phyloP scores from a whole-genome alignment of 2,329 filamentous ascomycete species.

The Scedosporium aurantiacum region DNA sequence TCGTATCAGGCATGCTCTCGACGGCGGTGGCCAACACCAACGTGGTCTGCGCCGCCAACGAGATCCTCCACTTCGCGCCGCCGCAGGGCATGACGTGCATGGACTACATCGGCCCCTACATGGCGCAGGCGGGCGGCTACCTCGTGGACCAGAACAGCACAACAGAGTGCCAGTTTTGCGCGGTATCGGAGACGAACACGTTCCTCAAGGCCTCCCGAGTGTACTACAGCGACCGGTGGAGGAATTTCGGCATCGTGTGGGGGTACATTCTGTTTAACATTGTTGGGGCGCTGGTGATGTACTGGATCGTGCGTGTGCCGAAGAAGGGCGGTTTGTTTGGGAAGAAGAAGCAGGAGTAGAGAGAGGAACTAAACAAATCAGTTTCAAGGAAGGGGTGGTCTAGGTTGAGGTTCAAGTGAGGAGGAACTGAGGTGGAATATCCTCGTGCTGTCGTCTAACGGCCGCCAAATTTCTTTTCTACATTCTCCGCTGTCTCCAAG shows the following conservation, averaged over 20 bases:
- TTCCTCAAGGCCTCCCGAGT: constrained; percentile 38
- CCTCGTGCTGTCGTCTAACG: too few relatives aligned
- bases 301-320: constrained; percentile 41
- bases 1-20: constrained; percentile 61
- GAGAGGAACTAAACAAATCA: neutral
- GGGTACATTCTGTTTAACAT: constrained; percentile 49
- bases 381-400: too few relatives aligned
- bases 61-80: constrained; percentile 58
- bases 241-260: constrained; percentile 56
- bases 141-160: constrained; percentile 38
- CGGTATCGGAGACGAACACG: constrained; percentile 37
- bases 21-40: constrained; percentile 56
- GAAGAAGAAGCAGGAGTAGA: constrained; percentile 21
- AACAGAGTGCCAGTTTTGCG: constrained; percentile 43
- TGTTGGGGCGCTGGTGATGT: constrained; percentile 40
- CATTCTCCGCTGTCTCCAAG: too few relatives aligned
- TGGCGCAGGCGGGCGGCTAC: constrained; percentile 37
- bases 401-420: neutral
- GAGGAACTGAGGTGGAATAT: neutral
- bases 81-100: constrained; percentile 45
- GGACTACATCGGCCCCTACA: constrained; percentile 45
- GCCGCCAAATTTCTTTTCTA: too few relatives aligned
- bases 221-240: constrained; percentile 50
- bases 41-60: constrained; percentile 58
- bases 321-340: constrained; percentile 20